Evolutionary conservation across 768 basidiomycete species (phyloP), one percentile per base, ranked within the genome.

Genomic region (Saitozyma sp.): DNA sequence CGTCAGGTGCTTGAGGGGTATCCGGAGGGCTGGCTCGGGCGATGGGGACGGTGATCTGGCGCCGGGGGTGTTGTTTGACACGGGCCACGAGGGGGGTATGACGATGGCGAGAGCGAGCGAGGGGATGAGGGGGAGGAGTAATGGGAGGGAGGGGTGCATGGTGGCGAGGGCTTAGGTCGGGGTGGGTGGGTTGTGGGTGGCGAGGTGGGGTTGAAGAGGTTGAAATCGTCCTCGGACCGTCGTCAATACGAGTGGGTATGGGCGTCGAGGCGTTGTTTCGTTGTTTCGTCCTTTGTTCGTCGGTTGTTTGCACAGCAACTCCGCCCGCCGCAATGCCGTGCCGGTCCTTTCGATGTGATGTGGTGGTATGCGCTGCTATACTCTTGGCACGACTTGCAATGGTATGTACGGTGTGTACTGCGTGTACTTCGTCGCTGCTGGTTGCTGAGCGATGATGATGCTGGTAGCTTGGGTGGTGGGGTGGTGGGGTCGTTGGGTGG

Each of bases 1-100:
- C 39, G 49, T 52, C 37, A 56, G 61, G 54, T 62, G 43, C 16
- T 54, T 20, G 6, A 62, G 50, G 46, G 61, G 61, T 11, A 62
- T 40, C 29, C 40, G 4, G 13, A 54, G 59, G 0, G 51, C 46
- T 48, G 46, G 59, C 54, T 54, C 59, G 41, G 59, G 42, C 13
- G 42, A 16, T 13, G 59, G 52, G 2, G 51, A 16, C 6, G 59
- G 59, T 10, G 51, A 11, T 14, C 46, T 14, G 14, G 46, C 14
- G 14, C 17, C 14, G 19, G 14, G 46, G 6, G 46, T 14, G 46
- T 48, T 48, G 19, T 48, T 48, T 14, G 19, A 14, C 14, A 14
- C 17, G 3, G 14, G 14, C 46, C 46, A 48, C 3, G 46, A 48
- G 14, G 46, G 46, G 46, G 14, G 14, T 14, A 48, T 14, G 46